phyloP scores from a whole-genome alignment of 129 eudicot species.

The Pseudognaphalium luteoalbum region DNA sequence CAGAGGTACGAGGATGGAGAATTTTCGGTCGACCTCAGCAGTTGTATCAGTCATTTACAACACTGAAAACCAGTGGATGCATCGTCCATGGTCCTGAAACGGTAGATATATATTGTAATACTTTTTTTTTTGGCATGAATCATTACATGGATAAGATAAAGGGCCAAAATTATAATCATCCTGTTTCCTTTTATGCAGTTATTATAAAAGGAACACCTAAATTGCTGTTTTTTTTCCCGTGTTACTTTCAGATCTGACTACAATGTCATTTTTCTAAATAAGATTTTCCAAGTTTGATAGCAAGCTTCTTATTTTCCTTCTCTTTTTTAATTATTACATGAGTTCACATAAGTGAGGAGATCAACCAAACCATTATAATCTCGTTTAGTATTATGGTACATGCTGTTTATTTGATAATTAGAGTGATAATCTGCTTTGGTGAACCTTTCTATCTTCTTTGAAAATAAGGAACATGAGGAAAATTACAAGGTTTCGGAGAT shows the following conservation, averaged over 20 bases:
- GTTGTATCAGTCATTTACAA: not conserved
- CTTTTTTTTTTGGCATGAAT: not conserved
- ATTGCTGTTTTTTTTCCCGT: not conserved
- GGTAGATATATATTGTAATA: not conserved
- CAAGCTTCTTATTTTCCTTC: not conserved
- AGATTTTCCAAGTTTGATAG: not conserved
- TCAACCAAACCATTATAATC: not conserved
- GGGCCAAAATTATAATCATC: not conserved
- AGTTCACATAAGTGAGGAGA: not conserved
- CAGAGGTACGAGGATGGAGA: conserved; percentile 16
- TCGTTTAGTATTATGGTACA: not conserved
- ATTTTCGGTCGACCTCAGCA: not conserved
- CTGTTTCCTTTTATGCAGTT: not conserved
- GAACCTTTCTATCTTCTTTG: not conserved
- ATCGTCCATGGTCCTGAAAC: not conserved
- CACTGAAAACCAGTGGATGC: not conserved
- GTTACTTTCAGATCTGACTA: not conserved
- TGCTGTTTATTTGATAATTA: not conserved
- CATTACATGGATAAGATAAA: not conserved
- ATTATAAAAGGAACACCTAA: not conserved
- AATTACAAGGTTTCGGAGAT: not conserved
- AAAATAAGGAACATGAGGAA: not conserved
- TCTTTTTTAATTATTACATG: not conserved
- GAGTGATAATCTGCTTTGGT: not conserved
- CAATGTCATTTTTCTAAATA: too few species aligned